Evolutionary conservation across 176 grass and related monocot species (phyloP), one percentile per base, ranked within the genome.

Genomic region (Ananas comosus): DNA sequence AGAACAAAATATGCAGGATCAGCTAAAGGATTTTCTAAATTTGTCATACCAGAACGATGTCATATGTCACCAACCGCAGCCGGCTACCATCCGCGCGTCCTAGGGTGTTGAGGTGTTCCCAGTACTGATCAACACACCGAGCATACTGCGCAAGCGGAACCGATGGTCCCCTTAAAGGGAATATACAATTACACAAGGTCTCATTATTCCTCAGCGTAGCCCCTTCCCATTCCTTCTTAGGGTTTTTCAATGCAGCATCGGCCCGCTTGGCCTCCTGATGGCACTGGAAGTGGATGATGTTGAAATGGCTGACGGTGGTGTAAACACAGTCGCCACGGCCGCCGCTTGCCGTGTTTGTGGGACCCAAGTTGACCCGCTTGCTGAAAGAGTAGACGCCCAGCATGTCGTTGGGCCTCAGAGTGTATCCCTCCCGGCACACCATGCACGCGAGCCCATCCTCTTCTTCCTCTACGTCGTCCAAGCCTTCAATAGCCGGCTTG

Each of bases 141-240:
- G 78, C 83, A 75, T 97, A 97, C 42, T 97, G 93, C 22, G 74
- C 84, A 51, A 77, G 73, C 68, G 93, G 89, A 79, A 92, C 93
- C 13, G 86, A 86, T 50, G 86, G 86, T 22, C 93, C 89, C 53
- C 82, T 87, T 53, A 97, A 63, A 13, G 93, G 89, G 66, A 97
- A 97, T 56, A 97, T 90, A 70, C 93, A 97, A 85, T 97, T 97
- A 68, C 93, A 97, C 74, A 97, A 79, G 19, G 93, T 92, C 58
- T 97, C 93, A 66, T 97, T 97, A 48, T 97, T 97, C 74, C 93
- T 83, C 79, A 97, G 64, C 16, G 93, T 86, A 79, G 93, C 93
- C 29, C 93, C 93, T 66, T 97, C 93, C 93, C 93, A 97, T 83
- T 97, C 93, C 74, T 87, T 97, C 81, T 97, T 97, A 14, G 93